phyloP scores from a whole-genome alignment of 2,329 filamentous ascomycete species.

The Hypoxylon sp. region DNA sequence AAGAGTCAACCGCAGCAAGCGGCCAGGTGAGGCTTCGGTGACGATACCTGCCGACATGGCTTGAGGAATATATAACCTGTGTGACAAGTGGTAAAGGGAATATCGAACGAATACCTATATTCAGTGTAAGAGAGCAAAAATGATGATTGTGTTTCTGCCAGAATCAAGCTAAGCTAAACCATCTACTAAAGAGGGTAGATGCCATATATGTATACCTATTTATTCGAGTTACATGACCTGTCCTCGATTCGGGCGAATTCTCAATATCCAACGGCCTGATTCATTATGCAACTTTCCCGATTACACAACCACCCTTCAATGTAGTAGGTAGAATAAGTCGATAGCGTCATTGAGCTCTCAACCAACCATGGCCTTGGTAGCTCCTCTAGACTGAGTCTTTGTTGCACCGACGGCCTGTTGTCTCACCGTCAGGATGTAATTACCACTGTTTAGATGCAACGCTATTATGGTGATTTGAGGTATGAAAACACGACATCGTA shows the following conservation, averaged over 20 bases:
- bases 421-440: neutral
- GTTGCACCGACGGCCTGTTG: slow-evolving; percentile 7
- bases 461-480: neutral
- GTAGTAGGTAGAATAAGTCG: neutral
- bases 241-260: neutral
- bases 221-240: neutral
- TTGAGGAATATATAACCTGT: neutral
- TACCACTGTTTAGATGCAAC: neutral
- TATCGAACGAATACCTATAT: neutral
- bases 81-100: neutral
- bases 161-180: neutral
- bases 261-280: neutral
- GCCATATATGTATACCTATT: neutral
- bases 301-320: neutral
- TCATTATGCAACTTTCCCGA: neutral
- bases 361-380: neutral
- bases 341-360: neutral
- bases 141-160: neutral
- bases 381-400: neutral
- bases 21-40: slow-evolving; percentile 1
- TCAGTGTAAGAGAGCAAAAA: neutral
- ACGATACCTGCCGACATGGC: slow-evolving; percentile 7
- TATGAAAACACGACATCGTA: neutral
- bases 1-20: slow-evolving; percentile 17
- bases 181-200: neutral